phyloP scores from a whole-genome alignment of 2,329 filamentous ascomycete genomes.

The Botryotinia narcissicola region DNA sequence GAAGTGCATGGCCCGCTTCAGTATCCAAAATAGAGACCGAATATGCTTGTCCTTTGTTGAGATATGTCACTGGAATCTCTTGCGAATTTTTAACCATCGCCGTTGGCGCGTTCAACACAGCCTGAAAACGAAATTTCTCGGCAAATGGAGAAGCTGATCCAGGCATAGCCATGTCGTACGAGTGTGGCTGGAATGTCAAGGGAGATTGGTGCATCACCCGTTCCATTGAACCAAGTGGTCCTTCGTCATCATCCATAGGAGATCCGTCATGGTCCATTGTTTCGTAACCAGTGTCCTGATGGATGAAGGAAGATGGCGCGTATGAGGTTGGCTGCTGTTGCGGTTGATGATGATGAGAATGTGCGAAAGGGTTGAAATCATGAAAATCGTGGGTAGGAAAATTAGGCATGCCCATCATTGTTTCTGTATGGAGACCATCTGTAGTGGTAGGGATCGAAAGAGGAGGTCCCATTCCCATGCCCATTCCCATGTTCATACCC shows the following conservation, averaged over 20 bases:
- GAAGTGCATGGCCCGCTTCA: slow-evolving; percentile 55
- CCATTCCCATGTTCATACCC: slow-evolving; percentile 61
- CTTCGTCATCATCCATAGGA: slow-evolving; percentile 58
- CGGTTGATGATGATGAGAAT: slow-evolving; percentile 48
- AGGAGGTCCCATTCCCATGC: slow-evolving; percentile 57
- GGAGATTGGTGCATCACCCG: slow-evolving; percentile 60
- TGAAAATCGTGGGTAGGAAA: slow-evolving; percentile 61
- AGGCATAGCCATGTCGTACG: slow-evolving; percentile 47
- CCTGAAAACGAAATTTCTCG: slow-evolving; percentile 84
- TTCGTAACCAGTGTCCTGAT: slow-evolving; percentile 78
- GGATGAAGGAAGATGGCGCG: slow-evolving; percentile 76
- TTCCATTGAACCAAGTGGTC: slow-evolving; percentile 54
- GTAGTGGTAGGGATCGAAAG: slow-evolving; percentile 74
- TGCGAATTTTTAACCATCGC: slow-evolving; percentile 90
- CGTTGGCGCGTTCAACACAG: slow-evolving; percentile 87
- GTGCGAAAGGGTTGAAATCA: slow-evolving; percentile 69
- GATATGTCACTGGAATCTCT: slow-evolving; percentile 94
- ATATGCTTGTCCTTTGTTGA: slow-evolving; percentile 97
- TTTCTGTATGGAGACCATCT: slow-evolving; percentile 58
- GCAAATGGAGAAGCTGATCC: slow-evolving; percentile 52
- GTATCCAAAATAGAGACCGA: slow-evolving; percentile 82
- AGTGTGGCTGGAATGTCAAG: slow-evolving; percentile 56
- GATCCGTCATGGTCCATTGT: slow-evolving; percentile 73
- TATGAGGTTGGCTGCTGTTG: slow-evolving; percentile 55
- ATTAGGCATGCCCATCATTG: slow-evolving; percentile 62